These are phyloP conservation scores for Kwoniella sp. DNA, from an alignment of 768 basidiomycete genomes.

Conservation along the genomic window DNA sequence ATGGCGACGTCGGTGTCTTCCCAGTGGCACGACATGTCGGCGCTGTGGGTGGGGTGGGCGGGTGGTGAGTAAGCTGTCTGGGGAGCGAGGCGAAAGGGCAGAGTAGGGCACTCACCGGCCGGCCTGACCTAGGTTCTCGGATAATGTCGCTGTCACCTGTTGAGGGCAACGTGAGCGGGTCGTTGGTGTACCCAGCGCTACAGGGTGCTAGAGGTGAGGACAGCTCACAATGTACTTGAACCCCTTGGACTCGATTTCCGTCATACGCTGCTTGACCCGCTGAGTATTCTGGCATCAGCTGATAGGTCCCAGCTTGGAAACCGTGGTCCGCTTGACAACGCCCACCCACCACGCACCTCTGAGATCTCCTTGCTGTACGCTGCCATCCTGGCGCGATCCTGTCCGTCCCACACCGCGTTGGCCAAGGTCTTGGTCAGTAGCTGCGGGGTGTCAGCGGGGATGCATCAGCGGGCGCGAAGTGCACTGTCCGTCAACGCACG, in stretches of 20 bases:
- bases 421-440: conserved; percentile 22
- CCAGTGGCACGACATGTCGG: conserved; percentile 48
- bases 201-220: too few relatives aligned
- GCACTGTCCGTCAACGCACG: too few relatives aligned
- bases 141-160: conserved; percentile 35
- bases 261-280: conserved; percentile 39
- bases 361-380: conserved; percentile 35
- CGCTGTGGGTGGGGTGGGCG: conserved; percentile 8
- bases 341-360: conserved; percentile 26
- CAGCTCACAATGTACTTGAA: conserved; percentile 42
- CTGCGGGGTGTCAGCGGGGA: conserved; percentile 2
- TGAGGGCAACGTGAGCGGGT: too few relatives aligned
- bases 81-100: background rate
- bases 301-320: too few relatives aligned
- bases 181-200: too few relatives aligned
- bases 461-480: background rate
- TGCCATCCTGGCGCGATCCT: conserved; percentile 28
- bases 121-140: conserved; percentile 43
- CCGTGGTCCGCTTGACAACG: too few relatives aligned
- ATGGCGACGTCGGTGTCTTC: conserved; percentile 43
- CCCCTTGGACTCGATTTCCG: conserved; percentile 39
- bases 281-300: too few relatives aligned
- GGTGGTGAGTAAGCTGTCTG: background rate
- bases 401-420: conserved; percentile 24
- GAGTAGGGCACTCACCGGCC: conserved; percentile 30